Percentiles rank a stretch among this genome's conserved stretches.
Evolutionary conservation across 352 stramenopile genomes (phyloP).

Genomic region (Pythium sukuiense): DNA sequence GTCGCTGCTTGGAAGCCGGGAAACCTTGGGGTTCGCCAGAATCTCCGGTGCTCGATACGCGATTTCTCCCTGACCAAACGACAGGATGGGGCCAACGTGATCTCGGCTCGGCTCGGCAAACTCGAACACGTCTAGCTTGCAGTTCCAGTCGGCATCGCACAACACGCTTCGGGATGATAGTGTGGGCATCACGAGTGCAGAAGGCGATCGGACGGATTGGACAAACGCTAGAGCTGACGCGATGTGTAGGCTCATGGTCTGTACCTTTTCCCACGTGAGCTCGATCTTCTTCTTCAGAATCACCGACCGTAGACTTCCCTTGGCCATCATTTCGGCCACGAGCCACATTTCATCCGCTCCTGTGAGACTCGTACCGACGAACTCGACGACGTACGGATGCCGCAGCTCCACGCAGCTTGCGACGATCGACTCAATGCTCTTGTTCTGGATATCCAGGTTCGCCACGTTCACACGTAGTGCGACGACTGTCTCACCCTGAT

Average conservation of each 20-base stretch:
- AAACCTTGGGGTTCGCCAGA: constrained; percentile 23
- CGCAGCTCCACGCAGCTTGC: constrained; percentile 57
- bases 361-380: constrained; percentile 60
- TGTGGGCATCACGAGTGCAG: constrained; percentile 40
- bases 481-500: constrained; percentile 34
- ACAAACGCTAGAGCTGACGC: constrained; percentile 51
- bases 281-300: constrained; percentile 48
- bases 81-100: constrained; percentile 38
- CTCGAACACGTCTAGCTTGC: constrained; percentile 80
- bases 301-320: constrained; percentile 59
- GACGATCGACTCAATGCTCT: constrained; percentile 48
- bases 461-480: constrained; percentile 45
- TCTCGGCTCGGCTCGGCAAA: constrained; percentile 54
- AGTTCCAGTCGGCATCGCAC: constrained; percentile 51
- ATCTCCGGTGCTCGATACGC: constrained; percentile 55
- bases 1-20: not conserved
- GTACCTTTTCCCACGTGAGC: constrained; percentile 49
- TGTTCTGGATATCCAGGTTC: constrained; percentile 23
- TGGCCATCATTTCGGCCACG: constrained; percentile 77
- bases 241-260: constrained; percentile 57
- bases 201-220: constrained; percentile 35
- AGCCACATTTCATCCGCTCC: constrained; percentile 63
- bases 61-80: constrained; percentile 62
- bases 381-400: constrained; percentile 67
- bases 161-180: constrained; percentile 64